Evolutionary conservation across 306 rosid genomes (phyloP), one percentile per base, ranked within the genome.

Genomic region (Clitoria ternatea): DNA sequence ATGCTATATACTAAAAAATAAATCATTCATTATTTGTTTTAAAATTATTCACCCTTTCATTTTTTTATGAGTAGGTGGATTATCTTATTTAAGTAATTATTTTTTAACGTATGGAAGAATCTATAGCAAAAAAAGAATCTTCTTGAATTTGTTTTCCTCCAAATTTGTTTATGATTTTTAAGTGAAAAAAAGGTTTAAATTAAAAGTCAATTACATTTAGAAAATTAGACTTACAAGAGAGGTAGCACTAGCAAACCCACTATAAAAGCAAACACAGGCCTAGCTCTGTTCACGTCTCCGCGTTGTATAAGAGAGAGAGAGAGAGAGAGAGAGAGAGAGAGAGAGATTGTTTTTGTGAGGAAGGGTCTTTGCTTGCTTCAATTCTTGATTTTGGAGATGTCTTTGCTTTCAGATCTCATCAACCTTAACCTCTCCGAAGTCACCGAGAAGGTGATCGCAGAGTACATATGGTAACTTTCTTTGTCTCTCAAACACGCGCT

Each of bases 361-460:
- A 52, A 10, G 2, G 52, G 54, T 61, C 56, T 30, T 52, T 20
- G 0, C 1, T 48, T 33, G 59, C 15, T 27, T 36, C 52, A 26
- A 64, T 24, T 13, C 44, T 49, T 3, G 7, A 3, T 26, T 66
- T 33, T 43, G 43, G 15, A 37, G n/a, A 77, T 87, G 91, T 64
- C 92, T 29, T 68, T 75, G 6, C 89, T 87, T 13, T 77, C 92
- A 66, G 89, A 84, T 82, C 87, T 87, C 47, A 13, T 87, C 73
- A 87, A 87, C 69, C 89, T 85, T 29, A 20, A 85, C 78, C 82
- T 85, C 82, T 82, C 89, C 2, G 83, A 76, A 1, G 8, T 61
- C 66, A 75, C 92, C 0, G 83, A 84, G 59, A 87, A 87, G 74
- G 19, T 87, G 8, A 87, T 87, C 45, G 92, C 92, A 1, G 92